These are phyloP conservation scores for Croton setiger DNA, from an alignment of 441 rosid species.

Conservation along the genomic window DNA sequence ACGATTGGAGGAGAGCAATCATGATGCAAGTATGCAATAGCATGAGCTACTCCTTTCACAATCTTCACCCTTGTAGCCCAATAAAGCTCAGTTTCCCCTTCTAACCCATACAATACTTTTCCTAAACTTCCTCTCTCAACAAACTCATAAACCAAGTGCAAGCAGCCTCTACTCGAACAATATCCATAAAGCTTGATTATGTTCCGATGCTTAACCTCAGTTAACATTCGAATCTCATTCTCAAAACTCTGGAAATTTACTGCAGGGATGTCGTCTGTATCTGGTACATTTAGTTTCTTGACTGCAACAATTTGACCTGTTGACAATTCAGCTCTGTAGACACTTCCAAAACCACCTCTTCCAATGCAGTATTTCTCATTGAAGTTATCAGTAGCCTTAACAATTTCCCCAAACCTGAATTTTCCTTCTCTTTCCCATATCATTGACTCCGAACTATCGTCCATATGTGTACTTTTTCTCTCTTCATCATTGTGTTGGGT, in stretches of 20 bases:
- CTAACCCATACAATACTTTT: conserved; percentile 36
- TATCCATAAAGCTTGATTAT: conserved; percentile 60
- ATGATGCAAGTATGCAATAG: conserved; percentile 60
- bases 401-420: conserved; percentile 54
- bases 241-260: conserved; percentile 46
- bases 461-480: conserved; percentile 12
- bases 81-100: conserved; percentile 31
- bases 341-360: conserved; percentile 65
- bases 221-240: conserved; percentile 53
- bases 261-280: conserved; percentile 35
- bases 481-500: conserved; percentile 32
- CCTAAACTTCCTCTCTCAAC: conserved; percentile 53
- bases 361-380: conserved; percentile 54
- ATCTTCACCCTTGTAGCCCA: conserved; percentile 48
- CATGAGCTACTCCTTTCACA: conserved; percentile 61
- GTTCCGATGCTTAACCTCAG: conserved; percentile 58
- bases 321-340: conserved; percentile 48
- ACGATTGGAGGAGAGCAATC: conserved; percentile 55
- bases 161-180: conserved; percentile 41
- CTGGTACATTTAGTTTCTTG: conserved; percentile 43
- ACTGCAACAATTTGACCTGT: conserved; percentile 56
- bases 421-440: conserved; percentile 60
- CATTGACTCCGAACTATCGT: conserved; percentile 30
- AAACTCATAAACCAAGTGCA: conserved; percentile 58
- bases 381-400: conserved; percentile 52